phyloP scores from a whole-genome alignment of 805 yeast species.

The Cyberlindnera japonica region DNA sequence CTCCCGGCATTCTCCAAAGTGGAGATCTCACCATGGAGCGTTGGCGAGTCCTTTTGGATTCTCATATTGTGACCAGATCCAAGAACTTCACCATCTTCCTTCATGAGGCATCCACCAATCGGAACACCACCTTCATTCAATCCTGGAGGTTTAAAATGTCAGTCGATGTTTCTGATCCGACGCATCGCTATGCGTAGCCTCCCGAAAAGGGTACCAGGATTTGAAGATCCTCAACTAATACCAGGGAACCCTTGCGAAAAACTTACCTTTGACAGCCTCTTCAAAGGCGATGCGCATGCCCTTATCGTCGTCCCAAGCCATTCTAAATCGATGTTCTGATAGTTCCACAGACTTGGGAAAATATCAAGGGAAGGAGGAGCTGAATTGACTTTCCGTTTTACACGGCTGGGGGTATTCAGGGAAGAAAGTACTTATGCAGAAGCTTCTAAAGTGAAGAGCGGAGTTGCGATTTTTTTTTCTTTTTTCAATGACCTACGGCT shows the following conservation, averaged over 20 bases:
- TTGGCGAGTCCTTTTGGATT: slow-evolving; percentile 78
- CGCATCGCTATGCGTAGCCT: no score
- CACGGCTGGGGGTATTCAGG: no score
- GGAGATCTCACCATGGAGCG: slow-evolving; percentile 88
- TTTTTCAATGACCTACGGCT: not conserved
- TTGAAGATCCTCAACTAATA: no score
- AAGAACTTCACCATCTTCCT: slow-evolving; percentile 71
- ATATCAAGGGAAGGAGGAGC: no score
- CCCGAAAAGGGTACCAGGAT: no score
- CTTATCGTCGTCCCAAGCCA: slow-evolving; percentile 57
- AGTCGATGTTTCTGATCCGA: no score
- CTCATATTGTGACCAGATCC: slow-evolving; percentile 92
- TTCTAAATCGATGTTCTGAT: slow-evolving; percentile 18
- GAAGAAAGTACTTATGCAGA: no score
- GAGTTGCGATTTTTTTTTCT: slow-evolving; percentile 2
- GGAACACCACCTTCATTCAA: slow-evolving; percentile 84
- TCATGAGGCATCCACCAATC: slow-evolving; percentile 73
- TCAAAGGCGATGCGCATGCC: slow-evolving; percentile 71
- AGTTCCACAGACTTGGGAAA: not conserved
- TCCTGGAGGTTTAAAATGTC: slow-evolving; percentile 4
- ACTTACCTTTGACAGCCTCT: slow-evolving; percentile 58
- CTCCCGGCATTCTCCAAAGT: slow-evolving; percentile 91
- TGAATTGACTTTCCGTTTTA: no score
- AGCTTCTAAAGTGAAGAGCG: slow-evolving; percentile 2
- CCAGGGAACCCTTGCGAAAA: no score